Conservation (phyloP, 805 yeast genomes). For the Sungouiozyma ichnusensis region DNA sequence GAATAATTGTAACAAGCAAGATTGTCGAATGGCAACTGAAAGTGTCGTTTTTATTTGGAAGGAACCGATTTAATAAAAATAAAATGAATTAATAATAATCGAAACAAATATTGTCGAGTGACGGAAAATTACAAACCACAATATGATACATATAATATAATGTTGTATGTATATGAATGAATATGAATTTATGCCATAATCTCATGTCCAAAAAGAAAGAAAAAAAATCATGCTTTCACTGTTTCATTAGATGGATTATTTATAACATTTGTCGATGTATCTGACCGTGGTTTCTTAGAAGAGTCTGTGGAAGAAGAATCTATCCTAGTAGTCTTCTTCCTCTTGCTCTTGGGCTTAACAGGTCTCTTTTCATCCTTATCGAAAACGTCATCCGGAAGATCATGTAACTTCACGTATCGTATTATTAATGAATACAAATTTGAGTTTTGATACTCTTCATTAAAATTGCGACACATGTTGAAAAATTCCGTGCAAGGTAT, state of each 20-base stretch:
- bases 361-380: conserved; percentile 74
- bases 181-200: too few species aligned
- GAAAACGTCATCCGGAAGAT: conserved; percentile 78
- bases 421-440: conserved; percentile 47
- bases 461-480: conserved; percentile 66
- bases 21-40: too few species aligned
- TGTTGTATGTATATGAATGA: too few species aligned
- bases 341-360: conserved; percentile 42
- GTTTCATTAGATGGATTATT: background rate
- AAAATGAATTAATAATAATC: too few species aligned
- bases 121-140: too few species aligned
- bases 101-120: too few species aligned
- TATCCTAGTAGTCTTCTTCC: conserved; percentile 9
- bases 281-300: background rate
- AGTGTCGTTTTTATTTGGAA: too few species aligned
- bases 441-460: conserved; percentile 49
- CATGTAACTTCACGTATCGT: conserved; percentile 65
- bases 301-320: conserved; percentile 4
- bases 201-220: too few species aligned
- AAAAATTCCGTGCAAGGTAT: conserved; percentile 86
- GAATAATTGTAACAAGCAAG: too few species aligned
- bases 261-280: background rate
- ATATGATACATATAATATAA: too few species aligned
- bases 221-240: background rate
- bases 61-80: too few species aligned